Evolutionary conservation across 2,329 filamentous ascomycete species (phyloP).

Genomic region (Xylaria sp.): DNA sequence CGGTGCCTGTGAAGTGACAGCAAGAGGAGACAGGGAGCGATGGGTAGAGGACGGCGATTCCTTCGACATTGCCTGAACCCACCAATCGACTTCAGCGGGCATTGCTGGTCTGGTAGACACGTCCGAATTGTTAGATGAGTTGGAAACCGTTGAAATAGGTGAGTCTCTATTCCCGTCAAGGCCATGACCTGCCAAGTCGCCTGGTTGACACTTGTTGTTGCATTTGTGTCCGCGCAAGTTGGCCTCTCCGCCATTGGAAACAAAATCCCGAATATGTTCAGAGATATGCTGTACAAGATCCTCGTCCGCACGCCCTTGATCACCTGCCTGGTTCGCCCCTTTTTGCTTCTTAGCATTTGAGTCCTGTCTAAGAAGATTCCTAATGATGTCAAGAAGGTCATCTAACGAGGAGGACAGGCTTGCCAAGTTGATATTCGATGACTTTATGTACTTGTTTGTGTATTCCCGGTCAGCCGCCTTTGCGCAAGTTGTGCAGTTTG

Average conservation of each 20-base stretch:
- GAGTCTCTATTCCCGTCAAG: slow-evolving; percentile 47
- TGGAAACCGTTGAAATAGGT: slow-evolving; percentile 34
- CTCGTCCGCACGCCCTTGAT: slow-evolving; percentile 24
- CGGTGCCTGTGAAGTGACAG: slow-evolving; percentile 8
- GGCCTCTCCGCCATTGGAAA: slow-evolving; percentile 29
- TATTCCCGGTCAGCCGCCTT: slow-evolving; percentile 26
- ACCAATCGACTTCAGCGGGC: slow-evolving; percentile 32
- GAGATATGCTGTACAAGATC: slow-evolving; percentile 42
- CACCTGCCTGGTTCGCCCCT: neutral
- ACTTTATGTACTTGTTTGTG: slow-evolving; percentile 39
- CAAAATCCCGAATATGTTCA: slow-evolving; percentile 39
- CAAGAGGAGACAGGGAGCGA: slow-evolving; percentile 11
- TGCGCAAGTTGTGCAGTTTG: slow-evolving; percentile 32
- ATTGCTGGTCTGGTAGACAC: neutral
- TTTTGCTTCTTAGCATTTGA: slow-evolving; percentile 11
- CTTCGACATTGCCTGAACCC: slow-evolving; percentile 31
- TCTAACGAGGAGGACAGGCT: slow-evolving; percentile 18
- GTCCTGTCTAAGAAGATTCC: slow-evolving; percentile 19
- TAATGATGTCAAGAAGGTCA: slow-evolving; percentile 34
- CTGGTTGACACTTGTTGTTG: slow-evolving; percentile 25
- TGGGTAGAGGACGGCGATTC: slow-evolving; percentile 5
- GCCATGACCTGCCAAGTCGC: slow-evolving; percentile 37
- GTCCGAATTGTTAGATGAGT: slow-evolving; percentile 7
- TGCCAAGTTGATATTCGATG: slow-evolving; percentile 29
- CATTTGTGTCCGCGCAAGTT: slow-evolving; percentile 23